phyloP scores from a whole-genome alignment of 345 rosid genomes.

The Linum trigynum region DNA sequence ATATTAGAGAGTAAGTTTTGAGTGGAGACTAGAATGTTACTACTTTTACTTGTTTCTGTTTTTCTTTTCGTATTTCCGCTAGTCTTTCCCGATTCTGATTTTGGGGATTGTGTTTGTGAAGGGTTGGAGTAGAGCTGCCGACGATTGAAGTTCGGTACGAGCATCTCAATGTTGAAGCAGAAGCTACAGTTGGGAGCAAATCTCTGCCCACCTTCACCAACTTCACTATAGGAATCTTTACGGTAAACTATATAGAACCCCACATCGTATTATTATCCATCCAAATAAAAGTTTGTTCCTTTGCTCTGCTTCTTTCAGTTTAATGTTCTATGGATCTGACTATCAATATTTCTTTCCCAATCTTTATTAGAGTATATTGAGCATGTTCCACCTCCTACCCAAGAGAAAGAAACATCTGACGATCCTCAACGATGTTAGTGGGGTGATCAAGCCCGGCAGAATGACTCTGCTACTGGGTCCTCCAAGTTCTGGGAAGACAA shows the following conservation, averaged over 20 bases:
- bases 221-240: background rate
- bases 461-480: conserved; percentile 7
- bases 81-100: background rate
- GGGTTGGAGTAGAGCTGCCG: conserved; percentile 5
- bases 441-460: conserved; percentile 7
- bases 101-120: background rate
- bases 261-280: too few species aligned
- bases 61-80: too few species aligned
- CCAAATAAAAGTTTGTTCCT: background rate
- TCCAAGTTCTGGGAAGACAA: conserved; percentile 6
- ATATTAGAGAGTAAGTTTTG: too few species aligned
- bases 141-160: conserved; percentile 3
- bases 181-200: background rate
- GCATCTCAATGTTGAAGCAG: conserved; percentile 7
- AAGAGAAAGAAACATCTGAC: conserved; percentile 1
- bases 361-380: background rate
- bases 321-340: background rate
- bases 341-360: background rate
- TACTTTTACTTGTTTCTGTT: too few species aligned
- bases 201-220: conserved; percentile 2
- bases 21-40: too few species aligned
- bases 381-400: background rate
- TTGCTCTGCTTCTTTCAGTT: background rate
- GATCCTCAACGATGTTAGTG: conserved; percentile 8
- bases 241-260: background rate